These are phyloP conservation scores for Nakazawaea sp. DNA, from an alignment of 805 yeast species.

Conservation along the genomic window DNA sequence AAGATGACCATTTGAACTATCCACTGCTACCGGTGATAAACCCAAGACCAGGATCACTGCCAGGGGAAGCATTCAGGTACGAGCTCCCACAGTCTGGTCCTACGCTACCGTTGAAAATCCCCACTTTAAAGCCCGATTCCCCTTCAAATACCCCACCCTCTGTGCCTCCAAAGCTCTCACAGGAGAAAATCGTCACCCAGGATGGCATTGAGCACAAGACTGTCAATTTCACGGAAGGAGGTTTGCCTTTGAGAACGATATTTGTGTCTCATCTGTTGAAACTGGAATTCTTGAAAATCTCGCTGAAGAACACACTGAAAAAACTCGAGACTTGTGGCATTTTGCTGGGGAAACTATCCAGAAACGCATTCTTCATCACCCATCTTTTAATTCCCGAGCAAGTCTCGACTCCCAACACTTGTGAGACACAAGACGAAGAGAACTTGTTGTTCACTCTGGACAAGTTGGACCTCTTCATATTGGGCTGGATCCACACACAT, in stretches of 20 bases:
- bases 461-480: slow-evolving; percentile 46
- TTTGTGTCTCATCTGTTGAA: slow-evolving; percentile 42
- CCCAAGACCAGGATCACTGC: background rate
- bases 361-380: slow-evolving; percentile 59
- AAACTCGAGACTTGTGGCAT: slow-evolving; percentile 64
- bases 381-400: slow-evolving; percentile 58
- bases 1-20: background rate
- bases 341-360: slow-evolving; percentile 51
- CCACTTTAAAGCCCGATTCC: background rate
- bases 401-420: slow-evolving; percentile 55
- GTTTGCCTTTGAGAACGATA: slow-evolving; percentile 43
- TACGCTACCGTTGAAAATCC: background rate
- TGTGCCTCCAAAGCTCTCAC: background rate
- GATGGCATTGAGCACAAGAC: slow-evolving; percentile 26
- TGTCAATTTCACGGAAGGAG: slow-evolving; percentile 44
- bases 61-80: background rate
- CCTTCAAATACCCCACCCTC: background rate
- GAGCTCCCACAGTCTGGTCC: slow-evolving; percentile 7
- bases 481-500: slow-evolving; percentile 74
- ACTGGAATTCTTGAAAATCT: slow-evolving; percentile 35
- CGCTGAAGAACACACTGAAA: slow-evolving; percentile 39
- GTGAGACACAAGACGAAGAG: slow-evolving; percentile 56
- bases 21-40: background rate
- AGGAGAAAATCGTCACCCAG: slow-evolving; percentile 6
- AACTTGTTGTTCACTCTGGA: slow-evolving; percentile 49